phyloP scores from a whole-genome alignment of 345 rosid species.

The Lenwebbia sp. region DNA sequence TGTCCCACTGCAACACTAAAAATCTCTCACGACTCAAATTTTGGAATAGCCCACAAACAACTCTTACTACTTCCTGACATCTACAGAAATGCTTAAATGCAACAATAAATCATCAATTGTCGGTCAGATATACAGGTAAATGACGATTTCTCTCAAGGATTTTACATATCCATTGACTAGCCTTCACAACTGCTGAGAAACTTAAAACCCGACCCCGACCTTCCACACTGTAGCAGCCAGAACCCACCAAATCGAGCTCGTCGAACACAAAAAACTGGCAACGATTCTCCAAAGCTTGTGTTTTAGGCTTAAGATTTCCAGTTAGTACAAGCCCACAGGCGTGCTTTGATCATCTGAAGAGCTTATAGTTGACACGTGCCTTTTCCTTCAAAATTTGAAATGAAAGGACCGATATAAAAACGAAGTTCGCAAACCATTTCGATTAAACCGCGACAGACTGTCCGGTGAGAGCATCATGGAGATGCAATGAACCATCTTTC shows the following conservation, averaged over 20 bases:
- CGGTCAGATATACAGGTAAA: background rate
- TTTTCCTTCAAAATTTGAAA: background rate
- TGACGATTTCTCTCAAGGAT: background rate
- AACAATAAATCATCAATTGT: background rate
- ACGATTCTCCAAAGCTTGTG: background rate
- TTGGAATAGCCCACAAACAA: background rate
- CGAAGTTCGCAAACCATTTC: background rate
- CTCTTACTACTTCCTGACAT: background rate
- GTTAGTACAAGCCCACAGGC: background rate
- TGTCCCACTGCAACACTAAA: background rate
- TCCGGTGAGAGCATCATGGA: constrained; percentile 79
- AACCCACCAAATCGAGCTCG: background rate
- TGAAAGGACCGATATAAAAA: background rate
- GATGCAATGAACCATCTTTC: constrained; percentile 95
- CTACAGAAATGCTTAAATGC: background rate
- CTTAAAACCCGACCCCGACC: background rate
- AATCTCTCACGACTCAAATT: background rate
- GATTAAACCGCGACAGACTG: constrained; percentile 57
- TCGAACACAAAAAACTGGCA: background rate
- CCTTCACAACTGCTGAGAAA: background rate
- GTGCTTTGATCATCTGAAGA: background rate
- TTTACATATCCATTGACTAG: background rate
- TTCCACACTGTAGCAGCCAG: background rate
- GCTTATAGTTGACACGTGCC: background rate
- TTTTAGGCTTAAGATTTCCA: background rate